These are phyloP conservation scores for Akebia trifoliata DNA, from an alignment of 164 flowering plant genomes.

Conservation along the genomic window DNA sequence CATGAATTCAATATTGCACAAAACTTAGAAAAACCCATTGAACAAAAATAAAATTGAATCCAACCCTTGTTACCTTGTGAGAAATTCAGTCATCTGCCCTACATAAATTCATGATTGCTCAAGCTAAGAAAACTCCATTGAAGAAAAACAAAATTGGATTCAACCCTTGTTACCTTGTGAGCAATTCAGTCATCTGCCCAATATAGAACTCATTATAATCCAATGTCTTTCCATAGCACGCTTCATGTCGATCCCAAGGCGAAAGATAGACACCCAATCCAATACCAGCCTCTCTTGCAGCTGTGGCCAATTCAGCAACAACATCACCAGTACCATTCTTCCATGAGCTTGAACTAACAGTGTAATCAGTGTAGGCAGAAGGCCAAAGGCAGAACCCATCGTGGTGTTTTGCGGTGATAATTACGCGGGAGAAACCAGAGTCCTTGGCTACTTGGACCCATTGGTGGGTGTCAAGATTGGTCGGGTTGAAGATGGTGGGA, in stretches of 20 bases:
- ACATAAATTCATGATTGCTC: conserved; percentile 15
- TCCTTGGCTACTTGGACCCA: conserved; percentile 73
- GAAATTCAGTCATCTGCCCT: conserved; percentile 92
- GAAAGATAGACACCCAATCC: conserved; percentile 80
- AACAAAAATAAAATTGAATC: not conserved
- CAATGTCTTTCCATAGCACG: conserved; percentile 57
- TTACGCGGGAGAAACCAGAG: conserved; percentile 61
- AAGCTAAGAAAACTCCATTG: not conserved
- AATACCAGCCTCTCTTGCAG: conserved; percentile 60
- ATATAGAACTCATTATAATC: conserved; percentile 85
- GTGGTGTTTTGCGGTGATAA: conserved; percentile 89
- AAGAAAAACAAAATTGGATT: not conserved
- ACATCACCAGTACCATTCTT: conserved; percentile 72
- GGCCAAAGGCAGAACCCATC: conserved; percentile 99
- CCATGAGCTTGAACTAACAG: conserved; percentile 73
- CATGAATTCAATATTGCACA: not conserved
- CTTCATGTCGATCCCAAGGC: conserved; percentile 98
- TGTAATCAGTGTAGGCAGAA: conserved; percentile 65
- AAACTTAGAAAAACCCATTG: not conserved
- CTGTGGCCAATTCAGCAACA: conserved; percentile 57
- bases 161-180: conserved; percentile 53
- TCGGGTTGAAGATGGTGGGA: conserved; percentile 73
- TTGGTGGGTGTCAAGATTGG: conserved; percentile 55
- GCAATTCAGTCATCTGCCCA: conserved; percentile 92
- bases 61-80: conserved; percentile 53